phyloP scores from a whole-genome alignment of 306 rosid species.

The Betula pendula region DNA sequence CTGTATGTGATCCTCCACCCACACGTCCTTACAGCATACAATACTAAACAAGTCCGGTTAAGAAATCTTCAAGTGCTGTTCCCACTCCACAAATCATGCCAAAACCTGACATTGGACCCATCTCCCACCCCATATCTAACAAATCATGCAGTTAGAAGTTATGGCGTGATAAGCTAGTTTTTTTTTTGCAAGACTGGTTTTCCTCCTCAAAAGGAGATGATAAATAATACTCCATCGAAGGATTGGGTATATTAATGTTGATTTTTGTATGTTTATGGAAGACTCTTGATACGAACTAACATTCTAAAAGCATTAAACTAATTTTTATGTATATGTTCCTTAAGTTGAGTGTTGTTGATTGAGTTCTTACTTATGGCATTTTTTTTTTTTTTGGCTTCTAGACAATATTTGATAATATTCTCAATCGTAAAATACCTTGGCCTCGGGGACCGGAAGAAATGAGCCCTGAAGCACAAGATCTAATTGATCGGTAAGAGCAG shows the following conservation, averaged over 20 bases:
- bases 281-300: not conserved
- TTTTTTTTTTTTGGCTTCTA: slow-evolving; percentile 34
- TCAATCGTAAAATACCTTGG: slow-evolving; percentile 95
- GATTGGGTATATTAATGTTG: not conserved
- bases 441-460: slow-evolving; percentile 81
- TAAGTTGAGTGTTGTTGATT: not conserved
- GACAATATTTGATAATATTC: slow-evolving; percentile 96
- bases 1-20: too few species aligned
- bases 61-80: too few species aligned
- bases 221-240: not conserved
- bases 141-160: not conserved
- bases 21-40: too few species aligned
- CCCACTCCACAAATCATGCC: too few species aligned
- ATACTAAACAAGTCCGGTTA: too few species aligned
- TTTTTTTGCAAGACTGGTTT: not conserved
- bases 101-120: too few species aligned
- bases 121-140: too few species aligned
- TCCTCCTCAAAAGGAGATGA: not conserved
- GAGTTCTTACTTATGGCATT: slow-evolving; percentile 18
- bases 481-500: slow-evolving; percentile 76
- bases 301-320: not conserved
- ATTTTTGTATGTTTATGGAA: not conserved
- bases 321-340: not conserved
- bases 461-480: slow-evolving; percentile 88
- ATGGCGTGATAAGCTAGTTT: not conserved